Conservation (phyloP, 2,329 filamentous ascomycete species). For the Davidsoniella australis region DNA sequence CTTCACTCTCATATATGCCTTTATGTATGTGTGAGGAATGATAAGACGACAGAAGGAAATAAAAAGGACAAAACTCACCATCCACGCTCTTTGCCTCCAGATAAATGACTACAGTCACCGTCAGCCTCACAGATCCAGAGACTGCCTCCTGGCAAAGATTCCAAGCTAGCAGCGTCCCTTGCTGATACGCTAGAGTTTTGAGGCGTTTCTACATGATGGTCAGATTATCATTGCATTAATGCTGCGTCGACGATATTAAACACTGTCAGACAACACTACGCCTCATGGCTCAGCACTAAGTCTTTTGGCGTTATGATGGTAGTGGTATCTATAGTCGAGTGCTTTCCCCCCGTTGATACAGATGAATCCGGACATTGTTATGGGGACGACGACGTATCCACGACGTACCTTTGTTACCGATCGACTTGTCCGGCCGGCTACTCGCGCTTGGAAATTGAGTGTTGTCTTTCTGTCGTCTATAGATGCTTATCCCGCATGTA, state of each 20-base stretch:
- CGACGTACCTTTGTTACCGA: not conserved
- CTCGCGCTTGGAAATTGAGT: not conserved
- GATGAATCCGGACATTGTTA: too few relatives aligned
- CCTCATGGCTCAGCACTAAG: too few relatives aligned
- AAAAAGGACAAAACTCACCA: slow-evolving; percentile 41
- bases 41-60: slow-evolving; percentile 4
- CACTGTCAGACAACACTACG: too few relatives aligned
- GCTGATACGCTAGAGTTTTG: too few relatives aligned
- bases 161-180: not conserved
- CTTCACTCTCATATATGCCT: too few relatives aligned
- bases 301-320: too few relatives aligned
- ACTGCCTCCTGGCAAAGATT: slow-evolving; percentile 28
- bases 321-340: not conserved
- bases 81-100: slow-evolving; percentile 66
- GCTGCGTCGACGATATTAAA: not conserved
- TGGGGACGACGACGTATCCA: not conserved
- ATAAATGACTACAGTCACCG: slow-evolving; percentile 72
- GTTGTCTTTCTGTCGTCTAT: slow-evolving; percentile 14
- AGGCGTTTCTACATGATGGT: not conserved
- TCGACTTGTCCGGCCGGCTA: not conserved
- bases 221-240: slow-evolving; percentile 4
- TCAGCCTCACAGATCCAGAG: slow-evolving; percentile 69
- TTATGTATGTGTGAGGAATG: too few relatives aligned
- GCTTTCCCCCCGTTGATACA: too few relatives aligned
- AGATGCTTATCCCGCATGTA: slow-evolving; percentile 66